Evolutionary conservation across 108 stramenopile species (phyloP).

Genomic region (Chaetoceros tenuissimus): DNA sequence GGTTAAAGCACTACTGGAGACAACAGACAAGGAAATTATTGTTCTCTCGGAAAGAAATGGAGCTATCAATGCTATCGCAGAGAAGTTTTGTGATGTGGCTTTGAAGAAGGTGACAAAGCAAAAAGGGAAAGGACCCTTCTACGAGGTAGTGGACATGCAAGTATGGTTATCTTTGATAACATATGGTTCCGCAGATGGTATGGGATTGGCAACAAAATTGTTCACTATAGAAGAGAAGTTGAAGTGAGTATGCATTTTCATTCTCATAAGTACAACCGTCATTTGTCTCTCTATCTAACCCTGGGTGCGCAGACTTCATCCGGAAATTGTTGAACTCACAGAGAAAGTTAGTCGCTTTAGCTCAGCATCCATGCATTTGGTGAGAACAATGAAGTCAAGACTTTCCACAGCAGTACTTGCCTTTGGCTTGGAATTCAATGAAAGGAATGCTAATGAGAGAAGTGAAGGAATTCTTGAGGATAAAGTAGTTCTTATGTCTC

Average conservation of each 20-base stretch:
- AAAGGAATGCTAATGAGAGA: too few species aligned
- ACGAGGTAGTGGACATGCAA: constrained; percentile 22
- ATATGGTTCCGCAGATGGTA: constrained; percentile 20
- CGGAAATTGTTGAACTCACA: constrained; percentile 16
- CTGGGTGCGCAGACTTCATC: constrained; percentile 19
- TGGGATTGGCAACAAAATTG: constrained; percentile 27
- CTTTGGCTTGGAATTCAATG: too few species aligned
- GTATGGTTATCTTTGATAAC: constrained; percentile 26
- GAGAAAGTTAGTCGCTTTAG: too few species aligned
- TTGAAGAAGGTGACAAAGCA: constrained; percentile 2
- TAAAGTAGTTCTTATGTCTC: too few species aligned
- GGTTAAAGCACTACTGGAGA: constrained; percentile 25
- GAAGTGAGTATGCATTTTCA: constrained; percentile 12
- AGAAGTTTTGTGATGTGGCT: constrained; percentile 24
- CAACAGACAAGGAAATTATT: constrained; percentile 26
- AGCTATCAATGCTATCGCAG: constrained; percentile 45
- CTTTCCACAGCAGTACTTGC: too few species aligned
- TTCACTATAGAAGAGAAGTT: constrained; percentile 29
- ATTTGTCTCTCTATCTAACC: too few species aligned
- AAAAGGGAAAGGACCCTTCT: neutral
- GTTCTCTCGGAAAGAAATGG: constrained; percentile 40
- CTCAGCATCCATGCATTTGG: too few species aligned
- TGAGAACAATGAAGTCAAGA: too few species aligned
- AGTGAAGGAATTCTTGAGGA: too few species aligned
- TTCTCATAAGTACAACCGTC: too few species aligned